A percentile compares a stretch with the other conserved stretches of the same genome.
Evolutionary conservation across 2,329 filamentous ascomycete genomes (phyloP).

Genomic region (Immersiporthe knoxdaviesiana): DNA sequence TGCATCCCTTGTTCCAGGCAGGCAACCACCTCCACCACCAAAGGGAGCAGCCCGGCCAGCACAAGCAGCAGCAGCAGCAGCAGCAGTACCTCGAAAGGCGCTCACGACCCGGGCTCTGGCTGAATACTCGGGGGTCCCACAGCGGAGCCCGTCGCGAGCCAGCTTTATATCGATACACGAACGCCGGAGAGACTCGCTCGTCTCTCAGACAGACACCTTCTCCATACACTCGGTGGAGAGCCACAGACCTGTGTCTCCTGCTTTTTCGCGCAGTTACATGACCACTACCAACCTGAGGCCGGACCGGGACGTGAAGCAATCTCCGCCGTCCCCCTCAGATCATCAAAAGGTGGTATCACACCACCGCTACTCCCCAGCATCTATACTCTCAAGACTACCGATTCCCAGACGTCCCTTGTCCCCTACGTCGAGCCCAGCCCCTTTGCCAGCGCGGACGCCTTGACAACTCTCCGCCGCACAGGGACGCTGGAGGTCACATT

Average conservation of each 20-base stretch:
- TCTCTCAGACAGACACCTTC: constrained; percentile 60
- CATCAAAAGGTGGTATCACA: constrained; percentile 40
- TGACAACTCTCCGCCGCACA: constrained; percentile 53
- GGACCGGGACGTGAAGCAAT: constrained; percentile 38
- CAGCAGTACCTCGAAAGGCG: constrained; percentile 40
- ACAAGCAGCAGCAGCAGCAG: constrained; percentile 43
- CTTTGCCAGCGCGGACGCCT: constrained; percentile 52
- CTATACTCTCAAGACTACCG: constrained; percentile 62
- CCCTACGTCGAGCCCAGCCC: constrained; percentile 52
- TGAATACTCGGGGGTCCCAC: constrained; percentile 35
- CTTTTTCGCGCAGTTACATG: constrained; percentile 37
- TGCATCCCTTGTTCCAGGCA: constrained; percentile 38
- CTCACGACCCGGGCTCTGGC: constrained; percentile 46
- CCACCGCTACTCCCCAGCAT: constrained; percentile 54
- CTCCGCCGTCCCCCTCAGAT: constrained; percentile 27
- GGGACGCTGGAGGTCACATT: constrained; percentile 63
- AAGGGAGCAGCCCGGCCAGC: constrained; percentile 43
- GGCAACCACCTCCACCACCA: constrained; percentile 41
- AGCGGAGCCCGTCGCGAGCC: constrained; percentile 49
- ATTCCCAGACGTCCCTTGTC: constrained; percentile 58
- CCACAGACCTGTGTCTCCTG: constrained; percentile 50
- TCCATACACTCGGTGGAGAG: constrained; percentile 53
- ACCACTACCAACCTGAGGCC: constrained; percentile 39
- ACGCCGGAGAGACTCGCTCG: constrained; percentile 54
- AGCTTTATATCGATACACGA: constrained; percentile 57